Conservation (phyloP, 1,139 yeast genomes). For the Eremothecium cymbalariae region DNA sequence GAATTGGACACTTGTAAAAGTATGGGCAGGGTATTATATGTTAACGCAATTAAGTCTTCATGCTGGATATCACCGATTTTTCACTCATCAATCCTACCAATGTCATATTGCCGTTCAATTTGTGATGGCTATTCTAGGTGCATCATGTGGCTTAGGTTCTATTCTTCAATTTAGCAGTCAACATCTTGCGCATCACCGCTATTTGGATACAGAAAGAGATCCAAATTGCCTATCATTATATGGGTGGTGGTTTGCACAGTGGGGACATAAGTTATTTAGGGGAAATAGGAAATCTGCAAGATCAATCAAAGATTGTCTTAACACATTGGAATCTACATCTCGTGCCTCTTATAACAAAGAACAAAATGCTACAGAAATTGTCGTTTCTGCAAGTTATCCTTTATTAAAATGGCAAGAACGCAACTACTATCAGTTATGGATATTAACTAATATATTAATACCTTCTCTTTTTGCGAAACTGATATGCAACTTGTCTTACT, state of each 20-base stretch:
- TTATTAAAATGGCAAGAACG: conserved; percentile 53
- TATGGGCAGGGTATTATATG: conserved; percentile 36
- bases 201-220: conserved; percentile 58
- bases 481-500: conserved; percentile 38
- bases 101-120: conserved; percentile 35
- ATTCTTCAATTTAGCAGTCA: conserved; percentile 55
- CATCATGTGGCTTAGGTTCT: conserved; percentile 56
- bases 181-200: conserved; percentile 65
- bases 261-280: conserved; percentile 23
- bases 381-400: conserved; percentile 31
- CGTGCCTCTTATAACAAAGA: conserved; percentile 33
- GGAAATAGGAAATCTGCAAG: conserved; percentile 38
- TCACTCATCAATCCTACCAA: conserved; percentile 51
- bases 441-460: conserved; percentile 40
- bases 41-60: conserved; percentile 40
- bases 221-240: conserved; percentile 43
- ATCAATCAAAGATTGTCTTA: conserved; percentile 55
- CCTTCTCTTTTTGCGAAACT: conserved; percentile 43
- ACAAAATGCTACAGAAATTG: conserved; percentile 30
- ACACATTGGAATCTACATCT: conserved; percentile 46
- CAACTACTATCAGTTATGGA: conserved; percentile 39
- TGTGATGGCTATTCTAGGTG: conserved; percentile 46
- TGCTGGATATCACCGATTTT: conserved; percentile 58
- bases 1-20: conserved; percentile 23
- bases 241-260: conserved; percentile 28